phyloP scores from a whole-genome alignment of 169 alveolate species.

The Plasmodium adleri region DNA sequence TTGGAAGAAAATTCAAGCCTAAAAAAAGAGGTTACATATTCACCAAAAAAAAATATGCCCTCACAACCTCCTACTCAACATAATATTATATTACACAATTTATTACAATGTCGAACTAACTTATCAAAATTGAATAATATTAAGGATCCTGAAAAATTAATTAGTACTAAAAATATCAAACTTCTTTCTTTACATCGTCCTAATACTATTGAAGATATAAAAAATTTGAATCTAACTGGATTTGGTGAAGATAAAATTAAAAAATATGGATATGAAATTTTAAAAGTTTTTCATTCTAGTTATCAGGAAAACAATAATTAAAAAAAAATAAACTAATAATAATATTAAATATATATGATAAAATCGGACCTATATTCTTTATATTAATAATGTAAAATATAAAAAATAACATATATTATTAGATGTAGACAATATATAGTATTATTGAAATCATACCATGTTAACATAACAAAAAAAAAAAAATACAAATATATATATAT shows the following conservation, averaged over 20 bases:
- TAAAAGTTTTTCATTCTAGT: conserved; percentile 38
- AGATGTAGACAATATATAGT: no score
- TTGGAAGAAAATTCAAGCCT: conserved; percentile 1
- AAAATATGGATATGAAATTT: conserved; percentile 58
- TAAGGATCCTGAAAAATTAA: conserved; percentile 71
- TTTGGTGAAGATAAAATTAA: conserved; percentile 65
- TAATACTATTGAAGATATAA: conserved; percentile 39
- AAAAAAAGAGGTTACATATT: not conserved
- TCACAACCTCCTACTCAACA: conserved; percentile 12
- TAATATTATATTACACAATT: conserved; percentile 9
- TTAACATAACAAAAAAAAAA: no score
- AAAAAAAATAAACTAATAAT: not conserved
- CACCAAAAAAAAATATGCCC: not conserved
- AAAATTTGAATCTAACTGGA: conserved; percentile 43
- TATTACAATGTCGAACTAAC: conserved; percentile 39
- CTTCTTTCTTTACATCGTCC: conserved; percentile 50
- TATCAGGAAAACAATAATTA: not conserved
- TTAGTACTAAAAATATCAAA: conserved; percentile 72
- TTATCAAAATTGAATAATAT: conserved; percentile 54
- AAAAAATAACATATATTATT: no score
- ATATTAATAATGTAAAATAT: no score
- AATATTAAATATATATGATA: not conserved
- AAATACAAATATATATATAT: no score
- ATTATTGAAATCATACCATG: no score
- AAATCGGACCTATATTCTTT: not conserved